Evolutionary conservation across 768 basidiomycete genomes (phyloP).

Genomic region (Rhodotorula taiwanensis): DNA sequence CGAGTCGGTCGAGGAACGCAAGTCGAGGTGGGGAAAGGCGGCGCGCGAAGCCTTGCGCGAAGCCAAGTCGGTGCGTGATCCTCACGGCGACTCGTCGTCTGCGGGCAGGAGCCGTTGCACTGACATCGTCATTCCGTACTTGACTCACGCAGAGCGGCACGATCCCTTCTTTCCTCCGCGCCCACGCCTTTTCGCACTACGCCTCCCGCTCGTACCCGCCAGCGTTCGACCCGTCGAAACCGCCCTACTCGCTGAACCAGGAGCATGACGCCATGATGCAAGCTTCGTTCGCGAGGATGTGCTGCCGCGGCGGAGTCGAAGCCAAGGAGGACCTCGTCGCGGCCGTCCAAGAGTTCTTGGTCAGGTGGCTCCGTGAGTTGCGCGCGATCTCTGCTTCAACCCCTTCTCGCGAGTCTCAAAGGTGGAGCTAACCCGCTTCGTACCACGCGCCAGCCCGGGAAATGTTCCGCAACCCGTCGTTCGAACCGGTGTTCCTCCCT

Average conservation of each 20-base stretch:
- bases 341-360: slow-evolving; percentile 4
- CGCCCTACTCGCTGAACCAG: not conserved
- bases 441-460: not conserved
- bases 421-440: too few relatives aligned
- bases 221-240: not conserved
- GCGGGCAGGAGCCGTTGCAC: not conserved
- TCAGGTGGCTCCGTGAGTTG: slow-evolving; percentile 11
- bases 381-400: not conserved
- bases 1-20: not conserved
- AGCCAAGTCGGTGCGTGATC: slow-evolving; percentile 10
- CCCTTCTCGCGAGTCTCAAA: not conserved
- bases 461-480: not conserved
- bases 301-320: not conserved
- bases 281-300: slow-evolving; percentile 7
- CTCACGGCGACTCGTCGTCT: not conserved
- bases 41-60: not conserved
- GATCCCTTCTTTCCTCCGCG: slow-evolving; percentile 1
- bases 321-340: not conserved
- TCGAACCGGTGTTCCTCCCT: not conserved
- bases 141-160: not conserved
- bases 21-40: slow-evolving; percentile 8
- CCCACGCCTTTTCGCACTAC: slow-evolving; percentile 3
- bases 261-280: not conserved
- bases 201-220: not conserved
- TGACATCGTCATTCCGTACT: not conserved